phyloP scores from a whole-genome alignment of 805 yeast genomes.

The Teunomyces barrocoloradensis region DNA sequence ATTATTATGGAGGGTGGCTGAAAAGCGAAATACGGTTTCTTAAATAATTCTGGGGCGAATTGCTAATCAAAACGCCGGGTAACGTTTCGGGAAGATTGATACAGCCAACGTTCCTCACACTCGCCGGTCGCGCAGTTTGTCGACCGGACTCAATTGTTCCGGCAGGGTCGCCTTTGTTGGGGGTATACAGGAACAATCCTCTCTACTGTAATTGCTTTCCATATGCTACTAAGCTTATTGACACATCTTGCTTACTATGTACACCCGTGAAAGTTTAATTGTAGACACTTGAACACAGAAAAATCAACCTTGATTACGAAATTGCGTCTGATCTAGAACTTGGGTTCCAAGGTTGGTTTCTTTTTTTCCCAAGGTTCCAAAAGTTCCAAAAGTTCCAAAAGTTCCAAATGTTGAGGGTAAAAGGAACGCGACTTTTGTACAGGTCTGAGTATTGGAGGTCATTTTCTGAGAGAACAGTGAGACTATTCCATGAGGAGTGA shows the following conservation, averaged over 20 bases:
- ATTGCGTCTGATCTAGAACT: background rate
- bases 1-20: background rate
- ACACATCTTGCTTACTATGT: no score
- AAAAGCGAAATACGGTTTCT: background rate
- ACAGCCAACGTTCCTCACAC: background rate
- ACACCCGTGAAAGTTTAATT: background rate
- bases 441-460: no score
- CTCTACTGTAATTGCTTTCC: no score
- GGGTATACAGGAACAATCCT: no score
- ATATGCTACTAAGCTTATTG: no score
- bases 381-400: background rate
- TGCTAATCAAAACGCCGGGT: conserved; percentile 1
- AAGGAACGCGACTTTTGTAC: no score
- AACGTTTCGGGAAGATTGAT: conserved; percentile 1
- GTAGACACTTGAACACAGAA: background rate
- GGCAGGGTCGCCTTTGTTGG: background rate
- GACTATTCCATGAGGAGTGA: no score
- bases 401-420: background rate
- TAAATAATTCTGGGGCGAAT: background rate
- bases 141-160: background rate
- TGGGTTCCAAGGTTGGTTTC: background rate
- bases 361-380: background rate
- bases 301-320: background rate
- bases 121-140: background rate
- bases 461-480: no score